Conservation (phyloP, 176 grass and related monocot species). For the Guadua angustifolia region DNA sequence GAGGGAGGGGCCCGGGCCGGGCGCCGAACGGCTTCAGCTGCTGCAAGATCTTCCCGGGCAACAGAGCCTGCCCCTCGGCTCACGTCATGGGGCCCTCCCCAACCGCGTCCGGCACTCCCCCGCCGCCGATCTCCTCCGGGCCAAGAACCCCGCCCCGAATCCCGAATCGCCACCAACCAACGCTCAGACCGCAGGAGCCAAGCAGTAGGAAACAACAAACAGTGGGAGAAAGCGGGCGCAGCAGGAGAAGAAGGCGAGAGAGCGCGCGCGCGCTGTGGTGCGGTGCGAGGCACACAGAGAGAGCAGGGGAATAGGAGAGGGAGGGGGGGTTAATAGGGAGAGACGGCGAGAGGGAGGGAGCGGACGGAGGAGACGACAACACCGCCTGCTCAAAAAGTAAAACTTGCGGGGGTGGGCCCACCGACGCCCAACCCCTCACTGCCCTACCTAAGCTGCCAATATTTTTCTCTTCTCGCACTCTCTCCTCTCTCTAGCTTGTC, state of each 20-base stretch:
- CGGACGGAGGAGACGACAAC: conserved; percentile 82
- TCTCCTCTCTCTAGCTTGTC: background rate
- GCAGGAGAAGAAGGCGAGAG: background rate
- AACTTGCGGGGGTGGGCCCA: conserved; percentile 49
- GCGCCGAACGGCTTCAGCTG: background rate
- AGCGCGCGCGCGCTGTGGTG: conserved; percentile 5
- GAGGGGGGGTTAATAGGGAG: background rate
- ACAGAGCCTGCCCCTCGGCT: conserved; percentile 37
- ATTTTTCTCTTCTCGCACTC: background rate
- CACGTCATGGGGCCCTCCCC: conserved; percentile 31
- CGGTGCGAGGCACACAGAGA: conserved; percentile 13
- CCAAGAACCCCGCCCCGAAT: background rate
- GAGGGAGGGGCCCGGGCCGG: background rate
- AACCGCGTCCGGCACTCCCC: background rate
- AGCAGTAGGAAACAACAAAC: background rate
- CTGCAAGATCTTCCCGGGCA: conserved; percentile 31
- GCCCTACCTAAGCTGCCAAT: conserved; percentile 28
- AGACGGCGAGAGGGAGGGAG: background rate
- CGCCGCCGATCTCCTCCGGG: conserved; percentile 34
- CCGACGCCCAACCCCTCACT: conserved; percentile 23
- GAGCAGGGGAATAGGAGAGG: background rate
- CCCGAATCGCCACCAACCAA: conserved; percentile 2
- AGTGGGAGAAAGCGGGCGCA: background rate
- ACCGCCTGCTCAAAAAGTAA: conserved; percentile 74
- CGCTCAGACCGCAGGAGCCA: background rate